Evolutionary conservation across 495 filamentous ascomycete species (phyloP), one percentile per base, ranked within the genome.

Genomic region (Neurospora cerealis): DNA sequence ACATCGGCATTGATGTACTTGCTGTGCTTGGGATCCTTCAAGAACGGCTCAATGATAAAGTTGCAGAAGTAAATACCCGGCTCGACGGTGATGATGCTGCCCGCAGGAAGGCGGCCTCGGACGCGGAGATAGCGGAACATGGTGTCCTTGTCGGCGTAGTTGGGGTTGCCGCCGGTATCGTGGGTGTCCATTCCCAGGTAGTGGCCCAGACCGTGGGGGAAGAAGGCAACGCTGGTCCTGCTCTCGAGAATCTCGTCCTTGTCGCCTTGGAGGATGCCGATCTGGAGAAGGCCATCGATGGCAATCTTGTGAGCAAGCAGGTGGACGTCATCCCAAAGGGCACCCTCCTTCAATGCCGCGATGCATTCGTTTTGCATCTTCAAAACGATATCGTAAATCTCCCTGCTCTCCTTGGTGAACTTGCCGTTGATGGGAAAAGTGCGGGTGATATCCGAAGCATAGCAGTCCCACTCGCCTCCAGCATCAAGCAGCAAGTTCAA

Each of bases 181-280:
- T 98, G 95, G 8, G 93, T 97, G 81, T 98, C 95, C 92, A 98
- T 93, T 70, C 95, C 95, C 10, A 98, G 85, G 77, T 96, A 95
- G 80, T 98, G 94, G 0, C 95, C 95, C 5, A 98, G 85, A 7
- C 95, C 95, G 79, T 98, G 95, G 5, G 95, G 95, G 79, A 97
- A 92, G 85, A 98, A 98, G 7, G 94, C 93, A 3, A 91, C 90
- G 75, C 91, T 95, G 46, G 93, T 91, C 60, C 93, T 84, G 69
- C 86, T 87, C 41, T 88, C 87, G 75, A 97, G 86, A 70, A 98
- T 89, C 75, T 94, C 93, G 13, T 93, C 88, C 37, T 83, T 85
- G 24, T 88, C 84, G 32, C 90, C 90, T 73, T 89, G 86, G 46
- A 98, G 81, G 70, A 98, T 92, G 0, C 93, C 94, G 9, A 97